A percentile compares a stretch with the other conserved stretches of the same genome.
Evolutionary conservation across 2,329 filamentous ascomycete genomes (phyloP).

Genomic region (Cladophialophora carrionii): DNA sequence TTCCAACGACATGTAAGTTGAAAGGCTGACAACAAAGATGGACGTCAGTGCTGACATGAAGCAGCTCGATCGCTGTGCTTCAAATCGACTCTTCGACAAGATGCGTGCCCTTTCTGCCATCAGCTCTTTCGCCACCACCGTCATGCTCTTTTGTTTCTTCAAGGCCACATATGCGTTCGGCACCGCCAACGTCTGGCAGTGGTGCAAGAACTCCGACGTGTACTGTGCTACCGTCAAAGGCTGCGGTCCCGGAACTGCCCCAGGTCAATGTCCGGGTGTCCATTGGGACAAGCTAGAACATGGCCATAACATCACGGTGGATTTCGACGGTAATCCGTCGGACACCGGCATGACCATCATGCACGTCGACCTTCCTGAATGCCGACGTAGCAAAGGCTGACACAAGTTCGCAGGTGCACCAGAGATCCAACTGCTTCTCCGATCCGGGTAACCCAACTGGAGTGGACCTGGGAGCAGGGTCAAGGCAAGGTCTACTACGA

Average conservation of each 20-base stretch:
- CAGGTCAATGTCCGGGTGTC: neutral
- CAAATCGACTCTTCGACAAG: neutral
- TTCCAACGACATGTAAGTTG: neutral
- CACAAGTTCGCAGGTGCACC: constrained; percentile 14
- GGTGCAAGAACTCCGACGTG: neutral
- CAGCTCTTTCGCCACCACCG: neutral
- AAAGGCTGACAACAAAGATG: neutral
- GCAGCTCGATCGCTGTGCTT: neutral
- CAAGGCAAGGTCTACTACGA: constrained; percentile 47
- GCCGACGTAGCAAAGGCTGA: constrained; percentile 5
- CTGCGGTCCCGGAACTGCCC: neutral
- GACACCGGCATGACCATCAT: neutral
- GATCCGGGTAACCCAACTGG: constrained; percentile 39
- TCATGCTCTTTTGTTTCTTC: neutral
- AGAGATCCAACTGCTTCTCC: constrained; percentile 15
- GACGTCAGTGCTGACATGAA: neutral
- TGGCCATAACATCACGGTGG: neutral
- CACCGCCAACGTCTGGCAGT: neutral
- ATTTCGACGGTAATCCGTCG: neutral
- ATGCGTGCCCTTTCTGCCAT: neutral
- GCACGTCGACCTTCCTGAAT: neutral
- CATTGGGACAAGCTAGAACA: neutral
- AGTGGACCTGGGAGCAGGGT: constrained; percentile 45
- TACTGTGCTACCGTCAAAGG: neutral
- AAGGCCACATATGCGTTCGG: neutral